phyloP scores from a whole-genome alignment of 148 eudicot genomes.

The Simmondsia chinensis region DNA sequence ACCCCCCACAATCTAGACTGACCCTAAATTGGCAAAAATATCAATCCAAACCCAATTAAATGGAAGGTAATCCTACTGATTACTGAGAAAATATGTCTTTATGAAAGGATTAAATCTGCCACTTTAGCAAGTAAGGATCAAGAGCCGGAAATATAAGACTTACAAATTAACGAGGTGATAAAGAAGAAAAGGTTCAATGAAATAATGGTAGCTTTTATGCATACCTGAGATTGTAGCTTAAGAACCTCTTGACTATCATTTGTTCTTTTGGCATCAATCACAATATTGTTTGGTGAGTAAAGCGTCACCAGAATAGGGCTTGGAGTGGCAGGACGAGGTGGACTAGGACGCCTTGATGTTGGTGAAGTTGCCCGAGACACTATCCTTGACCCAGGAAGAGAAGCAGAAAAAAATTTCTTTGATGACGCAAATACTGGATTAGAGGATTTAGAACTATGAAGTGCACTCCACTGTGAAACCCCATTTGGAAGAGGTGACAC shows the following conservation, averaged over 20 bases:
- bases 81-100: no score
- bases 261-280: slow-evolving; percentile 30
- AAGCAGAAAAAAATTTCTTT: slow-evolving; percentile 34
- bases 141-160: no score
- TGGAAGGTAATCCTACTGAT: no score
- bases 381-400: slow-evolving; percentile 43
- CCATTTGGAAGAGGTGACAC: slow-evolving; percentile 31
- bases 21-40: neutral
- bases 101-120: no score
- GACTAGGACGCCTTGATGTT: slow-evolving; percentile 39
- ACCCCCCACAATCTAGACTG: neutral
- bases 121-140: no score
- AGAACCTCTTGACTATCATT: slow-evolving; percentile 43
- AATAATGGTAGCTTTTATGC: neutral
- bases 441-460: slow-evolving; percentile 21
- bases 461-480: slow-evolving; percentile 22
- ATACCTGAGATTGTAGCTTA: slow-evolving; percentile 47
- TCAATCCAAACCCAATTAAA: no score
- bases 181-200: neutral
- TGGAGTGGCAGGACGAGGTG: slow-evolving; percentile 34
- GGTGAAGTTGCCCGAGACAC: slow-evolving; percentile 56
- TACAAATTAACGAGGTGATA: no score
- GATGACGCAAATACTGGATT: slow-evolving; percentile 26
- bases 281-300: slow-evolving; percentile 17
- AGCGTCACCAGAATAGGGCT: slow-evolving; percentile 27